Percentiles rank a stretch among this genome's conserved stretches.
These are phyloP conservation scores for Boletales sp. DNA, from an alignment of 768 basidiomycete species.

Conservation along the genomic window DNA sequence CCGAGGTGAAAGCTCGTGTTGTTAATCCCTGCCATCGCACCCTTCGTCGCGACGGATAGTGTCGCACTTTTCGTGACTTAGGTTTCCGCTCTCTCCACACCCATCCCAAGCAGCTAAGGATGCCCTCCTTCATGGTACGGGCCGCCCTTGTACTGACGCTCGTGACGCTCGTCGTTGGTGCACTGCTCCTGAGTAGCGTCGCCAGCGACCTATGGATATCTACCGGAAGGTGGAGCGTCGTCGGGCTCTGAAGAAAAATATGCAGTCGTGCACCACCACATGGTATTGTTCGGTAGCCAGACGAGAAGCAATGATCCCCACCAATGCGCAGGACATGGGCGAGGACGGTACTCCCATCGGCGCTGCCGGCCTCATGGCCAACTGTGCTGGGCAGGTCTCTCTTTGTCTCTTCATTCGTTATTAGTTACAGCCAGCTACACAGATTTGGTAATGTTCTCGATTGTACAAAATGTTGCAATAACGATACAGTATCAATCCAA, in stretches of 20 bases:
- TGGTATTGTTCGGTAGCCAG: slow-evolving; percentile 90
- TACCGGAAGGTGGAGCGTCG: slow-evolving; percentile 77
- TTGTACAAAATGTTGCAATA: too few species aligned
- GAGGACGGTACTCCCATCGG: slow-evolving; percentile 55
- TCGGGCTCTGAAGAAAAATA: slow-evolving; percentile 62
- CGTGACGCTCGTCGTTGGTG: slow-evolving; percentile 59
- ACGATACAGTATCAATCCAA: too few species aligned
- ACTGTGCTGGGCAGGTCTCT: slow-evolving; percentile 72
- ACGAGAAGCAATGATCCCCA: slow-evolving; percentile 56
- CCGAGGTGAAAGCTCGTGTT: slow-evolving; percentile 51
- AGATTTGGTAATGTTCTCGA: too few species aligned
- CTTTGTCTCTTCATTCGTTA: neutral
- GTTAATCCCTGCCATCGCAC: slow-evolving; percentile 68
- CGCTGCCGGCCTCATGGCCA: slow-evolving; percentile 90
- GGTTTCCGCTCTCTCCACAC: slow-evolving; percentile 45
- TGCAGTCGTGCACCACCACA: slow-evolving; percentile 69
- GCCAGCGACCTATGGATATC: slow-evolving; percentile 83
- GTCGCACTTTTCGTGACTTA: slow-evolving; percentile 57
- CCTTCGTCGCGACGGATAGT: slow-evolving; percentile 87
- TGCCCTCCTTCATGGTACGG: slow-evolving; percentile 52
- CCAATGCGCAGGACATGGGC: slow-evolving; percentile 29
- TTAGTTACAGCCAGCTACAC: too few species aligned
- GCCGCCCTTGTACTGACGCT: slow-evolving; percentile 63
- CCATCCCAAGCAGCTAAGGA: slow-evolving; percentile 43
- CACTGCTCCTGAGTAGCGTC: slow-evolving; percentile 67